phyloP scores from a whole-genome alignment of 139 green algal genomes.

The Chlamydomonas schloesseri region DNA sequence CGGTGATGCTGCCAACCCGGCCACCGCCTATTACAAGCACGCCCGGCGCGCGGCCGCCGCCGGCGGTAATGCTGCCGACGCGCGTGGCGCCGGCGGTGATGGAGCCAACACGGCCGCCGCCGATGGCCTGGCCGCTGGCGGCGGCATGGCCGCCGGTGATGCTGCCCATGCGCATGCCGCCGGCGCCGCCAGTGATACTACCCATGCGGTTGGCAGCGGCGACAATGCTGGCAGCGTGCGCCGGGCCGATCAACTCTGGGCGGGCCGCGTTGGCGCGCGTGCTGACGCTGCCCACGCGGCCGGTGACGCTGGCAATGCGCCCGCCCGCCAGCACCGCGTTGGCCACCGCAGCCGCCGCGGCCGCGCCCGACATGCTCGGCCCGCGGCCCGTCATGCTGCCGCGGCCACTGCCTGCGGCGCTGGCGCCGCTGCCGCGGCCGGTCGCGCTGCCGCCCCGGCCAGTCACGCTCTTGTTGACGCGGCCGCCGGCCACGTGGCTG shows the following conservation, averaged over 20 bases:
- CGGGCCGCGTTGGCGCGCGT: too few relatives aligned
- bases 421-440: neutral
- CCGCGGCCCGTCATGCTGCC: too few relatives aligned
- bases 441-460: neutral
- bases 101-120: neutral
- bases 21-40: conserved; percentile 20
- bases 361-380: neutral
- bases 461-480: neutral
- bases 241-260: too few relatives aligned
- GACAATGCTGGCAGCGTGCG: neutral
- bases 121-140: neutral
- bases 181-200: neutral
- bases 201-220: neutral
- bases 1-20: conserved; percentile 11
- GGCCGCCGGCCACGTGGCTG: neutral
- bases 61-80: neutral
- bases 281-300: too few relatives aligned
- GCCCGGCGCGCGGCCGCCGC: neutral
- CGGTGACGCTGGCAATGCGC: neutral
- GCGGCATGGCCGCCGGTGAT: neutral
- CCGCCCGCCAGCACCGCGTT: neutral
- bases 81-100: conserved; percentile 1
- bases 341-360: neutral
- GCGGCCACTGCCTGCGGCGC: neutral
- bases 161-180: neutral